Evolutionary conservation across 192 early-diverging fungal genomes (phyloP).

Genomic region (Bifiguratus adelaidae): DNA sequence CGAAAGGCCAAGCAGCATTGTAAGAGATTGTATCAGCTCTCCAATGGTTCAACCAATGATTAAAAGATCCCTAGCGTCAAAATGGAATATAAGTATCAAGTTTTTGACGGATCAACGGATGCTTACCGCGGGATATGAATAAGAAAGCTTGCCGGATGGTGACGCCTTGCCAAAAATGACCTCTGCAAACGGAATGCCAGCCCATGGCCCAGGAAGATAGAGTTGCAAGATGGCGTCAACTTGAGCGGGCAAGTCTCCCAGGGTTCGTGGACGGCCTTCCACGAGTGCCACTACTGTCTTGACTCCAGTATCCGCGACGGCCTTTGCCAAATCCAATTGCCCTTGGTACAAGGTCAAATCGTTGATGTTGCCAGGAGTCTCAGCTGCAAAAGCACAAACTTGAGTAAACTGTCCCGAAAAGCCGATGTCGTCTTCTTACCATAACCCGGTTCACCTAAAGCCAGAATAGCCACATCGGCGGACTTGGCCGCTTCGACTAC

Average conservation of each 20-base stretch:
- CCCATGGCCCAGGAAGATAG: constrained; percentile 41
- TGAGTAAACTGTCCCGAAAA: neutral
- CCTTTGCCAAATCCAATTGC: constrained; percentile 28
- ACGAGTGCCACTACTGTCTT: constrained; percentile 26
- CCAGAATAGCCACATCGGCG: neutral
- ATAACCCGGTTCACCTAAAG: too few species aligned
- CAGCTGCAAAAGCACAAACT: constrained; percentile 6
- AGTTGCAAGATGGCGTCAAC: constrained; percentile 29
- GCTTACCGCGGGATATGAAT: constrained; percentile 33
- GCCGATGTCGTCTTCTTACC: neutral
- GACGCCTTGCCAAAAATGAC: constrained; percentile 33
- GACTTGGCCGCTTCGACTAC: constrained; percentile 8
- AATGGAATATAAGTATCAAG: too few species aligned
- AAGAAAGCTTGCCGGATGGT: constrained; percentile 37
- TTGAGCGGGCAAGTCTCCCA: constrained; percentile 17
- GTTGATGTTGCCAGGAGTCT: constrained; percentile 34
- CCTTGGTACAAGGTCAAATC: constrained; percentile 21
- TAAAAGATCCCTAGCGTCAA: constrained; percentile 7
- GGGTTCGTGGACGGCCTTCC: constrained; percentile 36
- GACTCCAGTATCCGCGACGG: constrained; percentile 10
- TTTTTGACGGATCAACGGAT: constrained; percentile 14
- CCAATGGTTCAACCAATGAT: constrained; percentile 25
- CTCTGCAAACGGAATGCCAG: constrained; percentile 38
- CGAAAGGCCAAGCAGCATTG: constrained; percentile 40
- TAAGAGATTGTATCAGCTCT: constrained; percentile 26